A percentile compares a stretch with the other conserved stretches of the same genome.
Evolutionary conservation across 2,329 filamentous ascomycete genomes (phyloP).

Genomic region (Amesomyces nigricolor): DNA sequence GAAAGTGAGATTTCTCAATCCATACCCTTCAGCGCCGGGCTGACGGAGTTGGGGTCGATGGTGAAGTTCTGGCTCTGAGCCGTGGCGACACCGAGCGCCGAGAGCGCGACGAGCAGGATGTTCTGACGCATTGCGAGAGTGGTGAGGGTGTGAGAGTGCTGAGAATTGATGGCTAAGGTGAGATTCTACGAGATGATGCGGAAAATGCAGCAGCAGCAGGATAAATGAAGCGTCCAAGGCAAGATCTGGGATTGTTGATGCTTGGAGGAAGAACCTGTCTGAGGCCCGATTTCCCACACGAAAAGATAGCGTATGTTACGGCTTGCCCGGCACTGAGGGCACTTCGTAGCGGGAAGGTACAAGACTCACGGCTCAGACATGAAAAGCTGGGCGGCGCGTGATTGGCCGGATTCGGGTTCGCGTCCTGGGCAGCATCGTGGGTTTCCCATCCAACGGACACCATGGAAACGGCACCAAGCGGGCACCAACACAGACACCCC

Average conservation of each 20-base stretch:
- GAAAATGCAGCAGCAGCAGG: neutral
- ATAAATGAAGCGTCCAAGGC: neutral
- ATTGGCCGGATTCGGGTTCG: neutral
- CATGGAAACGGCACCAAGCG: too few species aligned
- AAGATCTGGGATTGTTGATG: neutral
- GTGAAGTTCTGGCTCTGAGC: constrained; percentile 44
- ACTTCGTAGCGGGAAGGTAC: neutral
- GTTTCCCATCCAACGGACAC: too few species aligned
- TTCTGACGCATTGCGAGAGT: constrained; percentile 39
- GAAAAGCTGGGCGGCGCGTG: constrained; percentile 1
- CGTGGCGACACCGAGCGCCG: constrained; percentile 36
- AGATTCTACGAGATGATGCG: constrained; percentile 2
- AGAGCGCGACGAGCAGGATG: constrained; percentile 40
- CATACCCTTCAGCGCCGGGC: constrained; percentile 37
- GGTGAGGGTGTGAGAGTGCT: neutral
- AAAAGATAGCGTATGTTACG: too few species aligned
- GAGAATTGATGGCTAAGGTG: constrained; percentile 5
- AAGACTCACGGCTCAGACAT: too few species aligned
- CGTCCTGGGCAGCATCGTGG: too few species aligned
- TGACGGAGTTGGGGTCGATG: constrained; percentile 37
- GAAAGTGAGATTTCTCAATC: neutral
- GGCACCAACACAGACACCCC: too few species aligned
- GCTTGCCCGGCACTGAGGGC: constrained; percentile 1
- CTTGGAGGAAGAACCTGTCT: neutral
- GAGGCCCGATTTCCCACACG: too few species aligned